Conservation (phyloP, 345 rosid species). For the Chamaenerion angustifolium region DNA sequence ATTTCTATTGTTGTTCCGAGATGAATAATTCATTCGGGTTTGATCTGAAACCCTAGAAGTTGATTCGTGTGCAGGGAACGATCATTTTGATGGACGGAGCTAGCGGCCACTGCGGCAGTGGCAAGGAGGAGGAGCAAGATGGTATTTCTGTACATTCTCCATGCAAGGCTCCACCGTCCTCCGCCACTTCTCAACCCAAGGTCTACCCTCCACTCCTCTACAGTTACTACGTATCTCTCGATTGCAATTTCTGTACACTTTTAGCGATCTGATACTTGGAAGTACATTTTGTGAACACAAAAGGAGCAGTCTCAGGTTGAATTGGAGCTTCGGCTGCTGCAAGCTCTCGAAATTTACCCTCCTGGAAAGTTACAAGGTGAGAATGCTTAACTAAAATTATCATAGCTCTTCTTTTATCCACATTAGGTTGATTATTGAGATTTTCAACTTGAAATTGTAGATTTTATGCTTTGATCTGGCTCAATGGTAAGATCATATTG, state of each 20-base stretch:
- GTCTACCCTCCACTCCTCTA: conserved; percentile 14
- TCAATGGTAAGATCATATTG: too few species aligned
- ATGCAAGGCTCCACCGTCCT: conserved; percentile 83
- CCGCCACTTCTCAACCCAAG: conserved; percentile 92
- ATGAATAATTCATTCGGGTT: too few species aligned
- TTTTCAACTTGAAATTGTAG: too few species aligned
- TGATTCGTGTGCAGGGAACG: too few species aligned
- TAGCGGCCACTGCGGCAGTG: conserved; percentile 21
- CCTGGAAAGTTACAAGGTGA: conserved; percentile 70
- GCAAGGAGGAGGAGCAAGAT: conserved; percentile 65
- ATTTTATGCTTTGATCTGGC: too few species aligned
- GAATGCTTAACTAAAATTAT: not conserved
- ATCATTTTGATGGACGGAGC: conserved; percentile 8
- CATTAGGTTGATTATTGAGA: not conserved
- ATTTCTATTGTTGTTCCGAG: too few species aligned
- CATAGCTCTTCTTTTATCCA: not conserved
- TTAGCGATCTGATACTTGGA: not conserved
- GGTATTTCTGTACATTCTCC: conserved; percentile 94
- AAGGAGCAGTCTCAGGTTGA: conserved; percentile 92
- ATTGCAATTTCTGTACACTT: too few species aligned
- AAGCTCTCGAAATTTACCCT: conserved; percentile 91
- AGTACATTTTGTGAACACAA: not conserved
- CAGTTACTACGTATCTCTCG: not conserved
- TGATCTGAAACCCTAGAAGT: too few species aligned
- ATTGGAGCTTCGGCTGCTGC: conserved; percentile 80